Base-by-base conservation (phyloP, 1,284 basidiomycete species). In the Pseudozyma sp. region DNA sequence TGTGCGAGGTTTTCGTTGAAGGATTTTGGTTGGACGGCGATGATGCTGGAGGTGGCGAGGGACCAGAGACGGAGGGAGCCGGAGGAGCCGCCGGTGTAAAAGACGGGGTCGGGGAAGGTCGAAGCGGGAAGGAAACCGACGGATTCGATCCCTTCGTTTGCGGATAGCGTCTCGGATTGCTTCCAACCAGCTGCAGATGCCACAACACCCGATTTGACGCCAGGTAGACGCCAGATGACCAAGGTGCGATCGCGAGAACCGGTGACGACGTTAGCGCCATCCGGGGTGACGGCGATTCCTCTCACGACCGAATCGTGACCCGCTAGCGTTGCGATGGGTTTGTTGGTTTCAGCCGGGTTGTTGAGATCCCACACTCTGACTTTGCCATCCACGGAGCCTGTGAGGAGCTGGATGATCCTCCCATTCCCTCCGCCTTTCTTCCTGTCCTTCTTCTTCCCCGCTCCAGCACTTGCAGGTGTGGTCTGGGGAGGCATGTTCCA, bases 351-450 rank as follows among this genome's bases (percentile, higher is more conserved):
- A 1, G 60, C n/a, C 0, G 52, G 57, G 19, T 60, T 76, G 48
- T 73, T 70, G 44, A 84, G 74, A 52, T 84, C 82, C 82, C 82
- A 84, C 4, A 81, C 63, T 3, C 82, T 68, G 16, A 84, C 67
- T 45, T 72, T 77, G 11, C 81, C 85, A 33, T 82, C 69, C 51
- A 93, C 92, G 19, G 92, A 94, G 8, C 92, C 95, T 0, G 94
- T 95, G 68, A 94, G 88, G 31, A 97, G 88, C 77, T 92, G 91
- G 88, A 95, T 92, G 53, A 87, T 88, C 10, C 68, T 48, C 16
- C 50, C 34, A 17, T 50, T 35, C 14, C 35, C 33, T 2, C 19
- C 8, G 19, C 14, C 30, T 51, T 54, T 19, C 39, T 73, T 72
- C 43, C 35, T 54, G 24, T 56, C 54, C 39, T 54, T 62, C 1